Evolutionary conservation across 352 stramenopile species (phyloP), one percentile per base, ranked within the genome.

Genomic region (Phytophthora vignae): DNA sequence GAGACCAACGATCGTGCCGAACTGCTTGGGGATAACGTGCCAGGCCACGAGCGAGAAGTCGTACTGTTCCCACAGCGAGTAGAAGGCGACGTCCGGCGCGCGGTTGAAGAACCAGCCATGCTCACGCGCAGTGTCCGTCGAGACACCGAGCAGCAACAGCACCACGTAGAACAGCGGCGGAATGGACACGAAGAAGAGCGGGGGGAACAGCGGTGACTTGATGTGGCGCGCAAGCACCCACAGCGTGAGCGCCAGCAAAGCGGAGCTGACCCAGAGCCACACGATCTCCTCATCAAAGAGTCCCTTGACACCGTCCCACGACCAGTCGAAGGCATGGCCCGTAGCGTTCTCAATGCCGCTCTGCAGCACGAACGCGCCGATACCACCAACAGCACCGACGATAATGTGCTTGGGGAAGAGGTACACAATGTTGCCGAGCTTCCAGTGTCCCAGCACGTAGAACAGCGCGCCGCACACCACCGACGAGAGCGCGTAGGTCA

Each of bases 321-420:
- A 89, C 85, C 85, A 93, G 52, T 83, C 77, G 27, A 94, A 94
- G 12, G 74, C 73, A 9, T 78, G 64, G 21, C 87, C 90, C 5
- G 87, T 97, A 17, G 90, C 89, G 55, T 97, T 94, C 67, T 97
- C 86, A 61, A 97, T 84, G 27, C 87, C 88, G 52, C 90, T 96
- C 60, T 93, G 89, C 15, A 96, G 69, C 38, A 97, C 84, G 52
- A 97, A 97, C 2, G 92, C 84, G 36, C 85, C 87, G 72, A 99
- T 98, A 29, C 96, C 96, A n/a, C 90, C 93, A 31, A 98, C 98
- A 31, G 93, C 97, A n/a, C 96, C 96, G 10, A 98, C 87, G 61
- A 99, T 93, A 67, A 98, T 97, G 71, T 98, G 95, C 56, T 92
- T 96, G 0, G 96, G 96, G 77, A 99, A 98, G 55, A 97, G 90